Percentiles rank a stretch among this genome's conserved stretches.
Conservation (phyloP, 2,329 filamentous ascomycete species). For the Aureobasidium lini region DNA sequence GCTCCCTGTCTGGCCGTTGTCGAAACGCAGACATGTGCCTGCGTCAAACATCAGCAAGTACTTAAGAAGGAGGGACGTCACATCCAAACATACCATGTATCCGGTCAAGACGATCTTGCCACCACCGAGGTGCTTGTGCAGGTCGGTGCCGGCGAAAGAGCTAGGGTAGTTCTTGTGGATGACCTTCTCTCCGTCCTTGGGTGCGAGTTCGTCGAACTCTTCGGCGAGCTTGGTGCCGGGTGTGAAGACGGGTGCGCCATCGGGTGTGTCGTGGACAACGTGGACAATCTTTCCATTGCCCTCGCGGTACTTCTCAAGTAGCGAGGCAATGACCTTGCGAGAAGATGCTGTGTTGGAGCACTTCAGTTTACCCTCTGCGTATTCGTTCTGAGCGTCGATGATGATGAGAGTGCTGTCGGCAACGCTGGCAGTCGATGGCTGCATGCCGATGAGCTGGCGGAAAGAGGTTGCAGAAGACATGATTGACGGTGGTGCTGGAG, state of each 20-base stretch:
- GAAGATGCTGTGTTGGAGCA: slow-evolving; percentile 47
- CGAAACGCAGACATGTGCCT: slow-evolving; percentile 59
- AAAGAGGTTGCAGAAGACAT: slow-evolving; percentile 31
- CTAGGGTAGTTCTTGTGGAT: slow-evolving; percentile 53
- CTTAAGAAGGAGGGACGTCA: neutral
- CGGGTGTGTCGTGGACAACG: slow-evolving; percentile 51
- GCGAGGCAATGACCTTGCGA: slow-evolving; percentile 47
- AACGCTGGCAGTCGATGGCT: slow-evolving; percentile 49
- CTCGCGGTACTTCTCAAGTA: slow-evolving; percentile 55
- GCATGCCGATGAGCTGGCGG: slow-evolving; percentile 47
- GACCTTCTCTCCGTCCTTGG: slow-evolving; percentile 48
- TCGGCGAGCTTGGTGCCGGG: slow-evolving; percentile 52
- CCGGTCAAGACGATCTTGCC: slow-evolving; percentile 57
- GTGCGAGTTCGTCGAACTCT: slow-evolving; percentile 53
- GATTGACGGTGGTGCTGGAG: neutral
- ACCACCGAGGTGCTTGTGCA: slow-evolving; percentile 48
- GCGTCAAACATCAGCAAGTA: neutral
- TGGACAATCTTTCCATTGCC: slow-evolving; percentile 52
- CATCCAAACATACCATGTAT: slow-evolving; percentile 41
- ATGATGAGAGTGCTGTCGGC: slow-evolving; percentile 57
- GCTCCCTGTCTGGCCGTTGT: slow-evolving; percentile 55
- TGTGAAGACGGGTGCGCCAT: slow-evolving; percentile 60
- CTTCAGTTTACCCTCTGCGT: slow-evolving; percentile 50
- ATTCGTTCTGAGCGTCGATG: slow-evolving; percentile 63
- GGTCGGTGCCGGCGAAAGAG: slow-evolving; percentile 53